These are phyloP conservation scores for Alternaria dauci DNA, from an alignment of 2,329 filamentous ascomycete species.

Conservation along the genomic window DNA sequence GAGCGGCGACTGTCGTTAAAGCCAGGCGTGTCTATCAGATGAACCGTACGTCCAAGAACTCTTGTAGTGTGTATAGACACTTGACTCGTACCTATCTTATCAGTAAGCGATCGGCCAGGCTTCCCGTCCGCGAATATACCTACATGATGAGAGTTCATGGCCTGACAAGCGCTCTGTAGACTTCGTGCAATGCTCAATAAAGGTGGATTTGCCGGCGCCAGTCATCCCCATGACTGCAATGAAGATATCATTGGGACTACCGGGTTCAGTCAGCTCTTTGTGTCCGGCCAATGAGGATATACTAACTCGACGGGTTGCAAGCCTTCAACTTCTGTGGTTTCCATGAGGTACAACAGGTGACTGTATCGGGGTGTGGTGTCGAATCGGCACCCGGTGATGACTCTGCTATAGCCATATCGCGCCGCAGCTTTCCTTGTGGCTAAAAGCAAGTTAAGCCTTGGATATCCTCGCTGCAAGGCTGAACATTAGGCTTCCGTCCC, in stretches of 20 bases:
- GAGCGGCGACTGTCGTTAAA: slow-evolving; percentile 36
- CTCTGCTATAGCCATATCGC: background rate
- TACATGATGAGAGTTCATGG: background rate
- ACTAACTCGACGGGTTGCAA: slow-evolving; percentile 4
- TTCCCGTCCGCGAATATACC: background rate
- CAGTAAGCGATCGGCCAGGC: background rate
- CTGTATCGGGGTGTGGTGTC: background rate
- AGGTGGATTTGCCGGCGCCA: slow-evolving; percentile 52
- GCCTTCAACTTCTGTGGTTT: background rate
- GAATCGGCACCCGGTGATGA: no score
- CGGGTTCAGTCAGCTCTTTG: background rate
- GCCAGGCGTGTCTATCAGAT: slow-evolving; percentile 24
- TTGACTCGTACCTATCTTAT: background rate
- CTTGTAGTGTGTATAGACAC: slow-evolving; percentile 9
- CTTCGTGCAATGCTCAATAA: slow-evolving; percentile 39
- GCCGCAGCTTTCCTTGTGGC: background rate
- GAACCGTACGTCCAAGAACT: slow-evolving; percentile 5
- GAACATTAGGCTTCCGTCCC: background rate
- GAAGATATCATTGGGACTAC: slow-evolving; percentile 17
- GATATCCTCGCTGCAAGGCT: background rate
- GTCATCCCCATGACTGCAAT: slow-evolving; percentile 55
- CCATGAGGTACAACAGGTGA: background rate
- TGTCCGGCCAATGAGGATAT: background rate
- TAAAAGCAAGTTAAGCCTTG: background rate
- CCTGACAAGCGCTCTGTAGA: background rate